Base-by-base conservation (phyloP, 192 early-diverging fungal species). In the Linnemannia zychae region DNA sequence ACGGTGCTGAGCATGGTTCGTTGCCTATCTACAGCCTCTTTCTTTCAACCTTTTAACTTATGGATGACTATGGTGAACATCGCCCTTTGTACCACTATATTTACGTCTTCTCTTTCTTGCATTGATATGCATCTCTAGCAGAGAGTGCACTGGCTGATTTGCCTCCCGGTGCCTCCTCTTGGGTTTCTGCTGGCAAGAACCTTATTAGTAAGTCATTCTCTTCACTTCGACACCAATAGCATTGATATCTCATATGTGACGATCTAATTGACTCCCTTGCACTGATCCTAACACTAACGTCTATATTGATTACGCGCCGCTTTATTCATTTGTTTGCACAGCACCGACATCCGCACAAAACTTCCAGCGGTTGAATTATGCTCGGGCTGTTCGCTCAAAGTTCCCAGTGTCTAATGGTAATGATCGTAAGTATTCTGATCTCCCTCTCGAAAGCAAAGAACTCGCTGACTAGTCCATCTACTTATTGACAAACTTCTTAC, bases 171-270 rank as follows among this genome's bases (percentile, higher is more conserved):
- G 82, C 82, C 0, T 84, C 82, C 12, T 78, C 82, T 2, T 84
- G 82, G 82, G 82, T 84, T 38, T 84, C 82, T 65, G 76, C 82
- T 74, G 82, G 72, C 52, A 84, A 84, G 82, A 84, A 84, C 52
- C 82, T 84, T 40, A 84, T 84, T 50, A 84, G 81, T 83, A 83
- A 77, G 71, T 50, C 7, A 33, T 53, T 22, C 49, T 77, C 9
- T 22, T 65, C 38, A 12, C 4, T 66, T 46, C 33, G 44, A 18
- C 37, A 50, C 22, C 34, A 67, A 67, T 52, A 18, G 49, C 15
- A 0, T 38, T 22, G 16, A 34, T 38, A 33, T 4, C 18, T 40
- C 16, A 1, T 36, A n/a, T n/a, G n/a, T n/a, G 18, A 34, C 37
- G 37, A 20, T n/a, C 67, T 22, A 7, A 40, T 68, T 68, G 57